Percentiles rank a stretch among this genome's conserved stretches.
These are phyloP conservation scores for Fusarium coicis DNA, from an alignment of 2,329 filamentous ascomycete genomes.

Conservation along the genomic window DNA sequence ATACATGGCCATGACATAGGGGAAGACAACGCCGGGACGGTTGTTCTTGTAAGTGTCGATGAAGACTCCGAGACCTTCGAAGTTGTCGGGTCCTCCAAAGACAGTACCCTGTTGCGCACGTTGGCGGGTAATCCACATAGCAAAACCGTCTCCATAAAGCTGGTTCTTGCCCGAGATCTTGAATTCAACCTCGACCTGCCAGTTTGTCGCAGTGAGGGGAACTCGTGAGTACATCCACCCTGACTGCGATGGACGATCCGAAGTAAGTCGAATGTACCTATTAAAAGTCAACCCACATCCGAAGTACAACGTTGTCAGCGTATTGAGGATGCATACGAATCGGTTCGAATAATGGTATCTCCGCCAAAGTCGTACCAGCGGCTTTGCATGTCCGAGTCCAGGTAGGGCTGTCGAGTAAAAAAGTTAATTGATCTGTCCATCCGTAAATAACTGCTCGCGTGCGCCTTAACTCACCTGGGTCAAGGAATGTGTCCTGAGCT, in stretches of 20 bases:
- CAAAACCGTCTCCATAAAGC: slow-evolving; percentile 95
- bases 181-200: slow-evolving; percentile 98
- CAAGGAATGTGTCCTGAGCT: slow-evolving; percentile 90
- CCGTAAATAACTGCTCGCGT: slow-evolving; percentile 29
- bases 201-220: slow-evolving; percentile 96
- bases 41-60: slow-evolving; percentile 99
- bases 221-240: slow-evolving; percentile 96
- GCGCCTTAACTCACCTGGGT: slow-evolving; percentile 70
- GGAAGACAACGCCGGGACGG: slow-evolving; percentile 92
- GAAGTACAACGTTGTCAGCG: slow-evolving; percentile 13
- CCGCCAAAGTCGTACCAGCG: slow-evolving; percentile 99
- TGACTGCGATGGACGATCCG: slow-evolving; percentile 87
- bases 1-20: slow-evolving; percentile 98
- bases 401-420: slow-evolving; percentile 76
- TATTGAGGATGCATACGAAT: slow-evolving; percentile 63
- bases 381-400: slow-evolving; percentile 97
- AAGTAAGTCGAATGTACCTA: slow-evolving; percentile 92
- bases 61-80: slow-evolving; percentile 95
- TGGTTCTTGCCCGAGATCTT: slow-evolving; percentile 89
- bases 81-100: slow-evolving; percentile 87
- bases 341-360: slow-evolving; percentile 84
- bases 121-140: slow-evolving; percentile 97
- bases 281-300: slow-evolving; percentile 39
- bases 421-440: slow-evolving; percentile 36
- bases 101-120: slow-evolving; percentile 83